Base-by-base conservation (phyloP, 257 asterid genomes). In the Ilex asprella region DNA sequence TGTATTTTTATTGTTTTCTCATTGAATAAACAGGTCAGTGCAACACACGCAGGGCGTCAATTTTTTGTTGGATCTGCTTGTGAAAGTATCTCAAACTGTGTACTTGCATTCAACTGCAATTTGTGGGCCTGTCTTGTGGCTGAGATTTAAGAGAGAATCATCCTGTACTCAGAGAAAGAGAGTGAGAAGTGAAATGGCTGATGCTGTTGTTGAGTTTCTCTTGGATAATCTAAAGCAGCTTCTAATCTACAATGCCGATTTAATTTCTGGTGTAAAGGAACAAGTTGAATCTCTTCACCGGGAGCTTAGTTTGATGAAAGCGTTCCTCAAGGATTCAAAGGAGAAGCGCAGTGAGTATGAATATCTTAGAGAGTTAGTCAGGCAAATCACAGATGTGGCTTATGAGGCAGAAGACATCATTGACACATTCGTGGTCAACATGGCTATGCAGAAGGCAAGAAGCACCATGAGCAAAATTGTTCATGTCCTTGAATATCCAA, bases 291-390 rank as follows among this genome's bases (percentile, higher is more conserved):
- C 55, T n/a, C 55, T 50, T 50, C 13, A 50, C 13, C 13, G 16
- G 16, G 55, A 50, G 21, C 55, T 50, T n/a, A 50, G 55, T 50
- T 50, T 50, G 55, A 9, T 50, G 55, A 50, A 50, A 14, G 55
- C 55, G 14, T 50, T 50, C 21, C 55, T 50, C n/a, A 50, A 11
- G 21, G 55, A 50, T 14, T 50, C 55, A 4, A 50, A 50, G 55
- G 55, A 50, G 55, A 50, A 50, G 13, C 55, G 55, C 55, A 50
- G 21, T 50, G 55, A 50, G 55, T 50, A 50, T n/a, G 55, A 50
- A n/a, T 50, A 50, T 50, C 1, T 50, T 11, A 50, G 55, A 50
- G 55, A 50, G 21, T 50, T 50, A 14, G 55, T 50, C 55, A 50
- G 55, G 16, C 55, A 50, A 50, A 50, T 50, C 21, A 50, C 14